Base-by-base conservation (phyloP, 192 early-diverging fungal genomes). In the Phlyctochytrium arcticum region DNA sequence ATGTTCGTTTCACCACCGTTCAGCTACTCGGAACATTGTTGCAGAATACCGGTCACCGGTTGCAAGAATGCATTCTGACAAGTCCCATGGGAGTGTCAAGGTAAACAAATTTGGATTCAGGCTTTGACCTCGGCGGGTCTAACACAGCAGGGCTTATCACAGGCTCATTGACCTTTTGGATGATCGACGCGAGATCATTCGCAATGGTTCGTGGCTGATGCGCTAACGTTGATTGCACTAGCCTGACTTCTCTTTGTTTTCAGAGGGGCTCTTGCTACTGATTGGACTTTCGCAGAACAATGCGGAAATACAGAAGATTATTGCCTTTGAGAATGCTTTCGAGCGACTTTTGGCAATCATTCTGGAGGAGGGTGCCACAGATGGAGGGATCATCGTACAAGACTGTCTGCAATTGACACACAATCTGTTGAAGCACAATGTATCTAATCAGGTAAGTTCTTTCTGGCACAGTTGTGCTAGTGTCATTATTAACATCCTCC, bases 241-340 rank as follows among this genome's bases (percentile, higher is more conserved):
- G 29, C n/a, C 57, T 42, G 39, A 42, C n/a, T n/a, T n/a, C n/a
- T n/a, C n/a, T n/a, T n/a, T 30, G n/a, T 36, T 50, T 34, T 42
- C 73, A 93, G 95, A 97, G 85, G 92, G 92, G 6, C 78, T 99
- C 8, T 74, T 96, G 62, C 72, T 99, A 27, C 62, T 99, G 67
- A 96, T 96, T 54, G 82, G 90, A 0, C 81, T 99, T 44, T 95
- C 95, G n/a, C 83, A 90, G 51, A 85, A 78, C 39, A 95, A 96
- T 73, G 90, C 93, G 8, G 95, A 98, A 56, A 90, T 99, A 26
- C 97, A 99, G 78, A 98, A 99, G 80, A 92, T 99, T 62, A 91
- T 99, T 48, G 96, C 97, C 12, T 99, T 99, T 77, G 92, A 98
- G 59, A 95, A 92, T 63, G 92, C 94, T 4, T 99, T 99, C 76